Conservation (phyloP, 257 asterid genomes). For the Nicotiana obtusifolia region DNA sequence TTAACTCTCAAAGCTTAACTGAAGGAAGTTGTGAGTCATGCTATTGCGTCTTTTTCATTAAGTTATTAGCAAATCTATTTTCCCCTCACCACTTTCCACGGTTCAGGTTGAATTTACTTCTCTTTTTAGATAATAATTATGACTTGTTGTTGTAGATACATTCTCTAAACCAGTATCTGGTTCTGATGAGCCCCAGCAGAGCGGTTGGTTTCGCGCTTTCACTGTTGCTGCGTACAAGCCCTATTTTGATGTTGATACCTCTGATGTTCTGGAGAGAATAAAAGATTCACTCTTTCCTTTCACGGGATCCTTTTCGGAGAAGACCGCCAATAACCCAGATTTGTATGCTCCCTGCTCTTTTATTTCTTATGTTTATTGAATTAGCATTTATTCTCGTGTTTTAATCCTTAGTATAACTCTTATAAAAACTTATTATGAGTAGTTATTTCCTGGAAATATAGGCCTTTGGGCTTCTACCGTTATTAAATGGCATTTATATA, state of each 20-base stretch:
- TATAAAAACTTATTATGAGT: not conserved
- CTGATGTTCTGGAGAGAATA: constrained; percentile 90
- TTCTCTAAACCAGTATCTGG: constrained; percentile 74
- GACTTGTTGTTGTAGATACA: constrained; percentile 48
- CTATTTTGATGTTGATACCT: constrained; percentile 92
- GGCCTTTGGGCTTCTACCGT: not conserved
- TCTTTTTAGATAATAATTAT: not conserved
- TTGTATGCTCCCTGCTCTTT: constrained; percentile 45
- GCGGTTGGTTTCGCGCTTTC: constrained; percentile 85
- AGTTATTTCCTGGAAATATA: not conserved
- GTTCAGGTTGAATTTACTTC: not conserved
- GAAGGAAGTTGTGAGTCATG: not conserved
- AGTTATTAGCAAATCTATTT: not conserved
- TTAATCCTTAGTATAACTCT: not conserved
- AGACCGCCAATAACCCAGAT: constrained; percentile 80
- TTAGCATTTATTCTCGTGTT: not conserved
- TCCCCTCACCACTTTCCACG: not conserved
- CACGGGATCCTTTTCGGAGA: constrained; percentile 78
- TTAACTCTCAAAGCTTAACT: not conserved
- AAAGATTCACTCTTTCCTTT: constrained; percentile 88
- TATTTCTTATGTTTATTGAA: not conserved
- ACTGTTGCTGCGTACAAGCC: constrained; percentile 89
- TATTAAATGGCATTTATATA: not conserved
- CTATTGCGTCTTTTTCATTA: not conserved
- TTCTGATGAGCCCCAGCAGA: constrained; percentile 67